Percentiles rank a stretch among this genome's conserved stretches.
phyloP scores from a whole-genome alignment of 345 rosid genomes.

The Moricandia moricandioides region DNA sequence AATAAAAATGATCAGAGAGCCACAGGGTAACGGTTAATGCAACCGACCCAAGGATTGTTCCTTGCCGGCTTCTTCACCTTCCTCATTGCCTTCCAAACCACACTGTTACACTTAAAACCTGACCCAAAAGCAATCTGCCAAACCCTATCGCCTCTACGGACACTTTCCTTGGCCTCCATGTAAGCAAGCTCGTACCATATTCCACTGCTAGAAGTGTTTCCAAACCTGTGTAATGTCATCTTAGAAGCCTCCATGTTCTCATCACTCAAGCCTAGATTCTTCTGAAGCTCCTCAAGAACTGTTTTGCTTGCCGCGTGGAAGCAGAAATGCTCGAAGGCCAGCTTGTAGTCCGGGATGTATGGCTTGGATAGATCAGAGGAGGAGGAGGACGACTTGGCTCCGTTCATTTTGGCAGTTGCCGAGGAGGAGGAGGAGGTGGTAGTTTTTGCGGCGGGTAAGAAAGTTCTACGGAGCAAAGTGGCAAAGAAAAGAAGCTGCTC shows the following conservation, averaged over 20 bases:
- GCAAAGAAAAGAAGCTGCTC: conserved; percentile 90
- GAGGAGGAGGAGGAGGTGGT: neutral
- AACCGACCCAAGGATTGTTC: conserved; percentile 77
- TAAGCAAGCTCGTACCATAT: conserved; percentile 91
- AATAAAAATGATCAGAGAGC: conserved; percentile 10
- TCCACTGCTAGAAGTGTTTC: conserved; percentile 91
- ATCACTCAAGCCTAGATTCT: conserved; percentile 77
- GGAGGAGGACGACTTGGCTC: conserved; percentile 5
- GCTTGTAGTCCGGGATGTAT: conserved; percentile 94
- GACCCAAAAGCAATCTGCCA: conserved; percentile 94
- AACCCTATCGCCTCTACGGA: conserved; percentile 68
- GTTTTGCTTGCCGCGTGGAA: conserved; percentile 82
- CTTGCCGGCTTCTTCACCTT: conserved; percentile 59
- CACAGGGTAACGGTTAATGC: conserved; percentile 64
- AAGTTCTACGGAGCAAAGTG: conserved; percentile 48
- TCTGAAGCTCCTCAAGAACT: conserved; percentile 78
- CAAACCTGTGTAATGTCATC: conserved; percentile 84
- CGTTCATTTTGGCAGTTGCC: conserved; percentile 4
- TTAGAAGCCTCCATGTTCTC: conserved; percentile 79
- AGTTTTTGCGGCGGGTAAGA: conserved; percentile 24
- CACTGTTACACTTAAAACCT: conserved; percentile 92
- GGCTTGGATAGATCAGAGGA: conserved; percentile 50
- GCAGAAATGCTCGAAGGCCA: conserved; percentile 92
- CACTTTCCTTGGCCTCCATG: conserved; percentile 82
- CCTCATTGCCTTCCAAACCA: conserved; percentile 76